phyloP scores from a whole-genome alignment of 768 basidiomycete genomes.

The Coprinellus micaceus region DNA sequence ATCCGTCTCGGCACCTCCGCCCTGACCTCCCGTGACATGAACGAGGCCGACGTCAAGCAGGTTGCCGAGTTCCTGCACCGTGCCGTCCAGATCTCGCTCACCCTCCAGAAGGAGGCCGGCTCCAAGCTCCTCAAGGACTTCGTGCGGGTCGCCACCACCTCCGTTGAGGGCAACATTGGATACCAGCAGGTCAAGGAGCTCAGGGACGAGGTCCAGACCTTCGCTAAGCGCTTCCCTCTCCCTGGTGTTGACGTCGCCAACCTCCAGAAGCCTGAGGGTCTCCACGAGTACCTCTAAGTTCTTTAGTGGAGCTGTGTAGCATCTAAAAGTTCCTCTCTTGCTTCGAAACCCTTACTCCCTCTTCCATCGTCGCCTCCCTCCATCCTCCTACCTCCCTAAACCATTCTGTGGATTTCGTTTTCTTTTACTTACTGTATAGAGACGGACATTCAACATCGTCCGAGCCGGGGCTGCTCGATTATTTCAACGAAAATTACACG shows the following conservation, averaged over 20 bases:
- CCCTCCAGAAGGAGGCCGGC: conserved; percentile 92
- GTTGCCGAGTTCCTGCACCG: conserved; percentile 94
- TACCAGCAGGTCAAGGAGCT: conserved; percentile 68
- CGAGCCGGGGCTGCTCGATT: conserved; percentile 10
- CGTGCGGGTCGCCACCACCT: conserved; percentile 69
- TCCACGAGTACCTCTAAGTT: conserved; percentile 45
- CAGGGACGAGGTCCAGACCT: conserved; percentile 72
- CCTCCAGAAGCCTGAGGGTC: conserved; percentile 57
- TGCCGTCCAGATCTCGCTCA: conserved; percentile 83
- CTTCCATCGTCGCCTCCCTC: background rate
- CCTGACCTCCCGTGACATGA: conserved; percentile 92
- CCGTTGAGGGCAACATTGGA: conserved; percentile 69
- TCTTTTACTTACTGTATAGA: conserved; percentile 25
- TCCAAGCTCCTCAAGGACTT: conserved; percentile 96
- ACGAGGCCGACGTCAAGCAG: conserved; percentile 77
- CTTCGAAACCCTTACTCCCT: background rate
- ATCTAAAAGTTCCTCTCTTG: conserved; percentile 20
- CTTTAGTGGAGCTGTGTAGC: conserved; percentile 12
- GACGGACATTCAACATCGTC: conserved; percentile 57
- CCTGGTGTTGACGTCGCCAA: conserved; percentile 70
- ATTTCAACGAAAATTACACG: background rate
- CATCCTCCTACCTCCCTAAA: conserved; percentile 6
- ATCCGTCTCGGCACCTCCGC: conserved; percentile 95
- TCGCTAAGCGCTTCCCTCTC: conserved; percentile 87
- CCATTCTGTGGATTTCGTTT: conserved; percentile 9